These are phyloP conservation scores for Sisymbrium irio DNA, from an alignment of 345 rosid species.

Conservation along the genomic window DNA sequence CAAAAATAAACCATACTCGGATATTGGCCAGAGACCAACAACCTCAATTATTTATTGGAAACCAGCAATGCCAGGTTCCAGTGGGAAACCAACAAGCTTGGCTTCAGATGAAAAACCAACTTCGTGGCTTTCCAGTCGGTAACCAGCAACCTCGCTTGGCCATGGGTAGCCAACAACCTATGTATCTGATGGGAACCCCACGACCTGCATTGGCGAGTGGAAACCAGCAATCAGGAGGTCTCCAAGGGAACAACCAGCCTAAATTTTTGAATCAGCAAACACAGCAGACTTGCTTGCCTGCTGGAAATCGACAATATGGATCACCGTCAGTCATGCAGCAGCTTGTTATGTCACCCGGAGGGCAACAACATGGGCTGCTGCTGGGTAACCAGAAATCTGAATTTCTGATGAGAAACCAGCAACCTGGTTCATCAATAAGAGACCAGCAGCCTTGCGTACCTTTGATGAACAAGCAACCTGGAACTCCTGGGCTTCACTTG, in stretches of 20 bases:
- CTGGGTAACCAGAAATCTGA: slow-evolving; percentile 10
- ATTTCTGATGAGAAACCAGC: slow-evolving; percentile 27
- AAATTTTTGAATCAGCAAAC: slow-evolving; percentile 23
- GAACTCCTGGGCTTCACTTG: slow-evolving; percentile 25
- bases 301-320: slow-evolving; percentile 14
- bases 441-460: slow-evolving; percentile 12
- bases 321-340: slow-evolving; percentile 12
- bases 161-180: slow-evolving; percentile 25
- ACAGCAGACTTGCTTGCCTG: slow-evolving; percentile 17
- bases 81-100: slow-evolving; percentile 25
- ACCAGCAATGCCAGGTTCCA: slow-evolving; percentile 29
- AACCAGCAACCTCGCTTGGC: slow-evolving; percentile 35
- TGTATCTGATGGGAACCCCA: slow-evolving; percentile 21
- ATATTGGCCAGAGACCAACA: slow-evolving; percentile 16
- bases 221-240: slow-evolving; percentile 27
- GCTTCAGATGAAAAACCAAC: slow-evolving; percentile 29
- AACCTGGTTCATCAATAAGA: slow-evolving; percentile 27
- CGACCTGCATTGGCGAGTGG: slow-evolving; percentile 19
- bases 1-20: slow-evolving; percentile 7
- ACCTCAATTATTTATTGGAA: slow-evolving; percentile 18
- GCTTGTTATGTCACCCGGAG: slow-evolving; percentile 24
- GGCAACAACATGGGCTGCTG: slow-evolving; percentile 33
- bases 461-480: slow-evolving; percentile 32
- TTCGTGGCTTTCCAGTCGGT: slow-evolving; percentile 18
- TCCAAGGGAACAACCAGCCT: slow-evolving; percentile 21